Conservation (phyloP, 805 yeast species). For the Metschnikowia kofuensis region DNA sequence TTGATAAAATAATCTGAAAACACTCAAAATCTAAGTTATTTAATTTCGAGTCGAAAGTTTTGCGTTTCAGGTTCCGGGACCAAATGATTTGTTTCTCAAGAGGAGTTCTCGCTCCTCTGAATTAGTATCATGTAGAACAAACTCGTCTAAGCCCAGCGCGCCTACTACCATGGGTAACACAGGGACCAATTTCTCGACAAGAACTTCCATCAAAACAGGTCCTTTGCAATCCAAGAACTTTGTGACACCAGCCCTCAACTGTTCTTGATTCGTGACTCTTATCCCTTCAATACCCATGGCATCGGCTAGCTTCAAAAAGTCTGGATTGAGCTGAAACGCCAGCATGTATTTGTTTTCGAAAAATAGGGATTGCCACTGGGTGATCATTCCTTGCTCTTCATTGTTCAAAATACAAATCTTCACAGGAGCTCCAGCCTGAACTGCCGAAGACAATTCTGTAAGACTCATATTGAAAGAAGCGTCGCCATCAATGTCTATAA, state of each 20-base stretch:
- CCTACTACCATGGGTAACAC: conserved; percentile 98
- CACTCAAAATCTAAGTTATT: too few relatives aligned
- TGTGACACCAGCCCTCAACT: conserved; percentile 46
- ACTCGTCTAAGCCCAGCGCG: conserved; percentile 92
- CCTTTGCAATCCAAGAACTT: conserved; percentile 73
- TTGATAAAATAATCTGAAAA: too few relatives aligned
- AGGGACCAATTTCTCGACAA: conserved; percentile 90
- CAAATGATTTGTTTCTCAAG: background rate
- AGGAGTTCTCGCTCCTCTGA: background rate
- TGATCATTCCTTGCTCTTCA: conserved; percentile 99
- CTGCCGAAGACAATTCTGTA: conserved; percentile 89
- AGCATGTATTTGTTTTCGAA: conserved; percentile 95
- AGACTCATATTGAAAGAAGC: conserved; percentile 98
- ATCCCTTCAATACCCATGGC: conserved; percentile 90
- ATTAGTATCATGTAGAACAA: conserved; percentile 65
- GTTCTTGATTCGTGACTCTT: conserved; percentile 65
- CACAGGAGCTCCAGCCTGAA: conserved; percentile 87
- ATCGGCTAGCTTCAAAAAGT: conserved; percentile 88
- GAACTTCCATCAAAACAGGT: conserved; percentile 87
- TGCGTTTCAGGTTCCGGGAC: background rate
- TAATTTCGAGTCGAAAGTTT: too few relatives aligned
- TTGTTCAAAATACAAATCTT: conserved; percentile 87
- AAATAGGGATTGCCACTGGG: conserved; percentile 98
- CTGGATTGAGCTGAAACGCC: conserved; percentile 93
- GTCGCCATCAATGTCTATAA: conserved; percentile 97